These are phyloP conservation scores for Ophiostoma australiae DNA, from an alignment of 2,329 filamentous ascomycete species.

Conservation along the genomic window DNA sequence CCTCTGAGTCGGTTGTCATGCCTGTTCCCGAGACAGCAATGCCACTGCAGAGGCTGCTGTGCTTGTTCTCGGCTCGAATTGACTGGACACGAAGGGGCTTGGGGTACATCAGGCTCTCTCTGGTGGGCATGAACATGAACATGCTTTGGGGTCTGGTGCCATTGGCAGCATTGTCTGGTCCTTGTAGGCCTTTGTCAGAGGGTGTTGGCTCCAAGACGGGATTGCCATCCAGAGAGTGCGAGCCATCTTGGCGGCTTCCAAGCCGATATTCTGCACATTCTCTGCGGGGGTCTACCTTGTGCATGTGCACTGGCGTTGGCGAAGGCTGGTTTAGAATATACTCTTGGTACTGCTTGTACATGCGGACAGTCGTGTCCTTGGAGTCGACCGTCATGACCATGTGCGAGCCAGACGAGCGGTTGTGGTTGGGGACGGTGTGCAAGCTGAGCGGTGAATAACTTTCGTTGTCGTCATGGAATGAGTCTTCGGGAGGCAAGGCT, in stretches of 20 bases:
- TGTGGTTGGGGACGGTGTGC: neutral
- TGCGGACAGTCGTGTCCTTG: slow-evolving; percentile 34
- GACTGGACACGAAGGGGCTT: slow-evolving; percentile 28
- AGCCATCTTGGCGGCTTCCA: neutral
- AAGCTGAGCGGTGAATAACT: neutral
- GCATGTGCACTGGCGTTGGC: neutral
- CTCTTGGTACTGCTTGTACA: slow-evolving; percentile 34
- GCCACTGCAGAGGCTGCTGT: slow-evolving; percentile 27
- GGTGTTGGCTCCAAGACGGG: neutral
- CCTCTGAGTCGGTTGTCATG: slow-evolving; percentile 35
- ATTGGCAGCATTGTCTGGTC: neutral
- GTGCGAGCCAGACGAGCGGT: slow-evolving; percentile 20
- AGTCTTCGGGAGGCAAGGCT: neutral
- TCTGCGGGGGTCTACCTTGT: neutral
- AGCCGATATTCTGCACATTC: neutral
- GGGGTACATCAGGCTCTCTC: slow-evolving; percentile 25
- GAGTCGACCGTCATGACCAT: slow-evolving; percentile 24
- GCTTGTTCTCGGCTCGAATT: slow-evolving; percentile 20
- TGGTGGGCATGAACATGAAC: slow-evolving; percentile 15
- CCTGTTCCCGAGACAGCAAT: slow-evolving; percentile 32
- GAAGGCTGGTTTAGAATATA: slow-evolving; percentile 21
- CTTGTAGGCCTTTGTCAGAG: neutral
- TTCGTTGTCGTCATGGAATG: neutral
- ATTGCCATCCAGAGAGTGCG: neutral
- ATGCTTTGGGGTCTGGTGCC: neutral